These are phyloP conservation scores for Entoloma clypeatum DNA, from an alignment of 1,284 basidiomycete species.

Conservation along the genomic window DNA sequence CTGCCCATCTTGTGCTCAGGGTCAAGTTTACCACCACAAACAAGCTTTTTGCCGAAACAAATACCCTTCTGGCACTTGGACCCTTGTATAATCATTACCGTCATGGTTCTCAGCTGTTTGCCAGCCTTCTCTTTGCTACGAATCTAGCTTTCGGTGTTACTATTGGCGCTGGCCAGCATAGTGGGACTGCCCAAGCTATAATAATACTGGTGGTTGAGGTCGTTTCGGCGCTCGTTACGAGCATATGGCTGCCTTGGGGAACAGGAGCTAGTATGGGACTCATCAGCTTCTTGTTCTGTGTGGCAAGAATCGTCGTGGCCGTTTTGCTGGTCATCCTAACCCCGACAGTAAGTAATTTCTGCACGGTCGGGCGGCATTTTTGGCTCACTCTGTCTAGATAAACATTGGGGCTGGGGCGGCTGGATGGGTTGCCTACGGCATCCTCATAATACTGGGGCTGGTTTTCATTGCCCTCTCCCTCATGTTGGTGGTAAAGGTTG, in stretches of 20 bases:
- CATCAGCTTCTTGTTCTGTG: conserved; percentile 88
- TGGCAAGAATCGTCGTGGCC: conserved; percentile 84
- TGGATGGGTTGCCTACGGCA: conserved; percentile 92
- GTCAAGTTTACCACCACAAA: conserved; percentile 79
- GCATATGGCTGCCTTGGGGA: conserved; percentile 94
- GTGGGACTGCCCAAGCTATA: conserved; percentile 88
- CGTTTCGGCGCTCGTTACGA: conserved; percentile 77
- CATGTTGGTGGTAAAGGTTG: conserved; percentile 81
- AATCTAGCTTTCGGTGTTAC: conserved; percentile 81
- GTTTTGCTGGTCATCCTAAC: conserved; percentile 88
- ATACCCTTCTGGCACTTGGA: conserved; percentile 86
- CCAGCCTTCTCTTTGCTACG: conserved; percentile 73
- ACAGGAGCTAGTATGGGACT: conserved; percentile 95
- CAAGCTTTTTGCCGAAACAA: conserved; percentile 92
- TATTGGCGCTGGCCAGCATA: conserved; percentile 86
- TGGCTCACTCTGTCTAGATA: conserved; percentile 48
- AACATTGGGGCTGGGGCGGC: conserved; percentile 71
- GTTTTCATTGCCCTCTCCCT: conserved; percentile 78
- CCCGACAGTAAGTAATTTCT: conserved; percentile 63
- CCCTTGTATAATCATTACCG: conserved; percentile 96
- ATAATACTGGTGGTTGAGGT: conserved; percentile 87
- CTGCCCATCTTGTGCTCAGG: conserved; percentile 70
- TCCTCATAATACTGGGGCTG: conserved; percentile 83
- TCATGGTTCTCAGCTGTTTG: conserved; percentile 88
- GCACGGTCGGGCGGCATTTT: conserved; percentile 7